These are phyloP conservation scores for Dendrobium chrysotoxum DNA, from an alignment of 106 monocot species.

Conservation along the genomic window DNA sequence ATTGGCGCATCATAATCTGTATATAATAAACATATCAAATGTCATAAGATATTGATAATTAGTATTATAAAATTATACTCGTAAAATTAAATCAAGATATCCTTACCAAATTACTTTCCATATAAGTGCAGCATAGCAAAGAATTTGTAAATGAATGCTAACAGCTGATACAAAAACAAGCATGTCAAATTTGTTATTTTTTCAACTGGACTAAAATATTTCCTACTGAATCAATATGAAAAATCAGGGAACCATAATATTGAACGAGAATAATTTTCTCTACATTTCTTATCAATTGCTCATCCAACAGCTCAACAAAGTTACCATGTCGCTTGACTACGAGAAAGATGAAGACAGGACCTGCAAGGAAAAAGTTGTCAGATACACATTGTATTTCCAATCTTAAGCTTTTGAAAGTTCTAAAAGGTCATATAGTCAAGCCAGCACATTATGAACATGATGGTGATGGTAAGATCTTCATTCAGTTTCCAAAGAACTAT, in stretches of 20 bases:
- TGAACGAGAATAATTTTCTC: background rate
- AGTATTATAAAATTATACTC: too few relatives aligned
- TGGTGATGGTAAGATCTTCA: background rate
- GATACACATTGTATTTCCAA: background rate
- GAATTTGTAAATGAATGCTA: too few relatives aligned
- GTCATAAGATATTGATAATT: too few relatives aligned
- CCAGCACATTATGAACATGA: background rate
- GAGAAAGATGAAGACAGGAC: conserved; percentile 70
- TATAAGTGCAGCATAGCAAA: too few relatives aligned
- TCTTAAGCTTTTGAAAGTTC: too few relatives aligned
- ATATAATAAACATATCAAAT: too few relatives aligned
- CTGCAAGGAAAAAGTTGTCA: conserved; percentile 22
- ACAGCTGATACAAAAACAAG: background rate
- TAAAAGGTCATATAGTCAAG: background rate
- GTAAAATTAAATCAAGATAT: too few relatives aligned
- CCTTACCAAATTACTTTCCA: too few relatives aligned
- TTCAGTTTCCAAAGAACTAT: background rate
- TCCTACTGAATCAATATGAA: background rate
- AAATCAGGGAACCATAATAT: background rate
- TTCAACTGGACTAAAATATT: background rate
- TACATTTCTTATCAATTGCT: background rate
- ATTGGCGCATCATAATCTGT: too few relatives aligned
- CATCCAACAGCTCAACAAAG: background rate
- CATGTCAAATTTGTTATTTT: background rate
- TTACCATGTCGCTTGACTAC: conserved; percentile 31